These are phyloP conservation scores for Stipa capillata DNA, from an alignment of 176 grass and related monocot species.

Conservation along the genomic window DNA sequence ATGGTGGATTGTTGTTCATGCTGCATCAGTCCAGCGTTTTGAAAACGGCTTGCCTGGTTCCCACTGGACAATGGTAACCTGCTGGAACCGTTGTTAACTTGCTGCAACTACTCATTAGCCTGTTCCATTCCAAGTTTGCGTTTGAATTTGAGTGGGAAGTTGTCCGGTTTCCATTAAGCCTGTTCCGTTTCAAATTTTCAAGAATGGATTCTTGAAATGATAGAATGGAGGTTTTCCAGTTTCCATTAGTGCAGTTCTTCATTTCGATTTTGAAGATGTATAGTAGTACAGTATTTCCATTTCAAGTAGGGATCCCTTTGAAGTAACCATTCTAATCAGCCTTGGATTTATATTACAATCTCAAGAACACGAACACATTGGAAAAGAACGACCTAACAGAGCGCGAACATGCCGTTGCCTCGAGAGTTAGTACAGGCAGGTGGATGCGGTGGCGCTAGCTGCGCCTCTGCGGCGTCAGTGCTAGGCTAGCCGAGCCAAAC, in stretches of 20 bases:
- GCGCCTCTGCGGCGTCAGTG: neutral
- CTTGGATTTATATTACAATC: neutral
- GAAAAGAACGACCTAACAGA: neutral
- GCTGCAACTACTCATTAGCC: neutral
- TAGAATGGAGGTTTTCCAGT: neutral
- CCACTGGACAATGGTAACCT: neutral
- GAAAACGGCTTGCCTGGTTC: neutral
- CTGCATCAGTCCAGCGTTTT: neutral
- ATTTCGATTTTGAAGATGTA: neutral
- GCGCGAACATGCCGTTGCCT: neutral
- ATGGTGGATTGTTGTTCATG: neutral
- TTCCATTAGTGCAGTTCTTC: neutral
- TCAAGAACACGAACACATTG: neutral
- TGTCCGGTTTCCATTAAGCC: too few relatives aligned
- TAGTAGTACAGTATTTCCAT: neutral
- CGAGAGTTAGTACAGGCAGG: neutral
- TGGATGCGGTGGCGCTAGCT: neutral
- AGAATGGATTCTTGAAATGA: neutral
- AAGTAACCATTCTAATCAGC: neutral
- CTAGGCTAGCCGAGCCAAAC: neutral
- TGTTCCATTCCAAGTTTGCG: neutral
- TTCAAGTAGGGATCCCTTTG: neutral
- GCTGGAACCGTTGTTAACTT: neutral
- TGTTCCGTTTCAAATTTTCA: too few relatives aligned
- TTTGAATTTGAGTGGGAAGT: neutral